Evolutionary conservation across 371 early-diverging fungal genomes (phyloP).

Genomic region (Mucor velutinosus): DNA sequence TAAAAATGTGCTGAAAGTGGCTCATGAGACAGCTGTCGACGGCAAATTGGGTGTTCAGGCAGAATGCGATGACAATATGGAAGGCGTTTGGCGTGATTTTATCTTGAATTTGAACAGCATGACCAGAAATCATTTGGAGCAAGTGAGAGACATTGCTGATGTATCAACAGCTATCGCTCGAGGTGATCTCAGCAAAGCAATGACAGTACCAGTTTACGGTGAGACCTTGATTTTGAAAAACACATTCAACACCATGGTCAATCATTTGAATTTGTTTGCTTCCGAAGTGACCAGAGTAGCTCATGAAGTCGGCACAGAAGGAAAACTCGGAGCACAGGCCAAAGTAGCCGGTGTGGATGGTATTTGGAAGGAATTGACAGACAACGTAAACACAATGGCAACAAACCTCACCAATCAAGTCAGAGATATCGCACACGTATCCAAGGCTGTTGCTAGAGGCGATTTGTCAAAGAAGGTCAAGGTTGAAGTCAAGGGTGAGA

Average conservation of each 20-base stretch:
- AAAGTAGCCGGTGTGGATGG: conserved; percentile 60
- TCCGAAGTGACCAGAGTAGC: conserved; percentile 59
- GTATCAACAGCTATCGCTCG: conserved; percentile 74
- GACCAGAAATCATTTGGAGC: conserved; percentile 68
- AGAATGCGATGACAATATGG: conserved; percentile 51
- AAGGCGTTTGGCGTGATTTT: conserved; percentile 76
- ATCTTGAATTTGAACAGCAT: conserved; percentile 68
- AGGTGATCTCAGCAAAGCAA: conserved; percentile 72
- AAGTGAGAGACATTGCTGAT: conserved; percentile 75
- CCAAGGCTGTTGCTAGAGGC: conserved; percentile 60
- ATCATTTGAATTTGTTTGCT: conserved; percentile 52
- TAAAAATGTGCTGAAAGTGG: conserved; percentile 61
- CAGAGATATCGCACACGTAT: conserved; percentile 61
- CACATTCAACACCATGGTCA: conserved; percentile 72
- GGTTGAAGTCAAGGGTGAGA: conserved; percentile 62
- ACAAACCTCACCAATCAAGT: conserved; percentile 64
- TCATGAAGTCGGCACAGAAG: conserved; percentile 57
- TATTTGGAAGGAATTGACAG: conserved; percentile 69
- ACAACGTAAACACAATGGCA: conserved; percentile 66
- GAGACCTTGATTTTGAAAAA: conserved; percentile 70
- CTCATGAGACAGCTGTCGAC: conserved; percentile 66
- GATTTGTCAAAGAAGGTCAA: conserved; percentile 58
- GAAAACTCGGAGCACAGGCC: conserved; percentile 50
- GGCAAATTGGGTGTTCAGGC: conserved; percentile 72
- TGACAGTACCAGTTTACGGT: conserved; percentile 69